Conservation (phyloP, 116 monocot genomes). For the Phalaenopsis hybrid region DNA sequence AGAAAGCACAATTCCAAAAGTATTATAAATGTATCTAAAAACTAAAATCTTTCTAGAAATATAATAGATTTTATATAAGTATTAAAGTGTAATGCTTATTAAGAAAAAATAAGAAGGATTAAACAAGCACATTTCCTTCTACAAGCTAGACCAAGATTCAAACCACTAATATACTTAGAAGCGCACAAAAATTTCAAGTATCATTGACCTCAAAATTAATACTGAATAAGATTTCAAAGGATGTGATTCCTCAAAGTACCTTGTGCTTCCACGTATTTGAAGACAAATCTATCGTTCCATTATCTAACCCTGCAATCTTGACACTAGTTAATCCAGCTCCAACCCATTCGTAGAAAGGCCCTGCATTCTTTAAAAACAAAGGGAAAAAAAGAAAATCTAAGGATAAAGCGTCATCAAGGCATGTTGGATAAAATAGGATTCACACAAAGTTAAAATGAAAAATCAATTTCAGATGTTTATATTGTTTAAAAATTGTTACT, state of each 20-base stretch:
- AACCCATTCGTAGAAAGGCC: constrained; percentile 92
- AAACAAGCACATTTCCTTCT: background rate
- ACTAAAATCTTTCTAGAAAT: background rate
- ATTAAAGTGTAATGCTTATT: background rate
- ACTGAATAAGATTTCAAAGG: background rate
- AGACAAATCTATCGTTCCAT: constrained; percentile 68
- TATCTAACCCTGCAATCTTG: constrained; percentile 60
- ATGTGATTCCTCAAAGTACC: constrained; percentile 29
- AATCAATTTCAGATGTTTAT: background rate
- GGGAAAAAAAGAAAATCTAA: background rate
- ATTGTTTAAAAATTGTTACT: background rate
- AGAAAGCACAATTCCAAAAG: background rate
- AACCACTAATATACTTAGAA: background rate
- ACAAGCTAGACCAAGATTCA: background rate
- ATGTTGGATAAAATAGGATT: background rate
- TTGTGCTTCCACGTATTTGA: constrained; percentile 68
- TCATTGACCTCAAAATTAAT: background rate
- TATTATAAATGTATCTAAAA: background rate
- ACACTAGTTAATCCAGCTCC: constrained; percentile 90
- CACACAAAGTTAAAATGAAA: background rate
- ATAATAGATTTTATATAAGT: background rate
- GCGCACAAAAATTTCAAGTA: background rate
- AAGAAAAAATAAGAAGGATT: background rate
- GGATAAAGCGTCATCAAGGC: background rate
- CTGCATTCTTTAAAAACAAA: constrained; percentile 62